Evolutionary conservation across 371 early-diverging fungal genomes (phyloP), one percentile per base, ranked within the genome.

Genomic region (Funneliformis caledonium): DNA sequence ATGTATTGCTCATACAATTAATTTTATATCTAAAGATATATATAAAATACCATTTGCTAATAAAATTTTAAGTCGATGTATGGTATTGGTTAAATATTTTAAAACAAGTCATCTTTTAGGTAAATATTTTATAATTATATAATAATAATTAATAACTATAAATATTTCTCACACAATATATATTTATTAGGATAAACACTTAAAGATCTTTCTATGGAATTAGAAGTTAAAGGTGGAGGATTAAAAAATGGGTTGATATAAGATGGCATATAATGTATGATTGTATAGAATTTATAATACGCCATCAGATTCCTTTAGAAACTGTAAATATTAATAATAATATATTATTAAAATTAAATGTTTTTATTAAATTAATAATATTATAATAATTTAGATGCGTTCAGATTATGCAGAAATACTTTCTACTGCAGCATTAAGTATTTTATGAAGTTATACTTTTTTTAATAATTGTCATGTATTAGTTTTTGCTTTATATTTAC

Each of bases 11-110:
- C 26, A 75, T 61, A 43, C 61, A 19, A 60, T 75, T 2, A 75
- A 75, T 22, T 31, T 75, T 60, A 75, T 75, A 60, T 72, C 52
- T 14, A 75, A 75, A 33, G 61, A 75, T 61, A 75, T 75, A 45
- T 43, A 62, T 14, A 75, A 60, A 45, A 75, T 19, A 75, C 4
- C 22, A 75, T 75, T 75, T 72, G 72, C 33, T 2, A 31, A 72
- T 33, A n/a, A 33, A n/a, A 31, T 72, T 1, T 33, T 72, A 14
- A n/a, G 31, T 12, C 11, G 33, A 26, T 72, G 33, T 16, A 72
- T 50, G 2, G 16, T 26, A n/a, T 52, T 72, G 2, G 61, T 75
- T 43, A 75, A 8, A 4, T 75, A 59, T 61, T 61, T 61, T 60
- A 75, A 75, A 61, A 22, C n/a, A 45, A 75, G 42, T 22, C 22